Percentiles rank a stretch among this genome's conserved stretches.
These are phyloP conservation scores for Stereocaulon alpinum DNA, from an alignment of 495 filamentous ascomycete genomes.

Conservation along the genomic window DNA sequence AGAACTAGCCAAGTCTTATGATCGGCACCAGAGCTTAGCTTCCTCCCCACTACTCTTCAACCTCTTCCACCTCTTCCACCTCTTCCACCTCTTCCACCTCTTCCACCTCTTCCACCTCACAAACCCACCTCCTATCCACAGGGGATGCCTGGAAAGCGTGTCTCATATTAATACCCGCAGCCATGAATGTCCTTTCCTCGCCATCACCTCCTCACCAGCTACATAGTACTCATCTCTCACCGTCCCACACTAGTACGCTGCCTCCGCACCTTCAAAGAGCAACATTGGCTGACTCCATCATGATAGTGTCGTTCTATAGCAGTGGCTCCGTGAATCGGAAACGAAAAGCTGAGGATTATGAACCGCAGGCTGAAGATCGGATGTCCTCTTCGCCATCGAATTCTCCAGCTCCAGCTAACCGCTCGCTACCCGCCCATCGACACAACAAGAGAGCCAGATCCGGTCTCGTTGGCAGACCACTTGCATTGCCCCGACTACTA, in stretches of 20 bases:
- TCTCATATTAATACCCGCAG: constrained; percentile 6
- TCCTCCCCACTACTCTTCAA: constrained; percentile 9
- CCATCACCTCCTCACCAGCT: constrained; percentile 69
- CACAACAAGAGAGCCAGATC: constrained; percentile 52
- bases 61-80: constrained; percentile 14
- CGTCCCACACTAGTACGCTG: constrained; percentile 57
- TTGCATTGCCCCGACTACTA: constrained; percentile 71
- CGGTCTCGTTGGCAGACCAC: constrained; percentile 66
- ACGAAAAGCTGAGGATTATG: constrained; percentile 81
- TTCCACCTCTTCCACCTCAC: background rate
- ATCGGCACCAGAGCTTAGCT: background rate
- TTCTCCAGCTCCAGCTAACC: constrained; percentile 61
- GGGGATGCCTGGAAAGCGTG: background rate
- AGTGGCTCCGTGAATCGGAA: constrained; percentile 52
- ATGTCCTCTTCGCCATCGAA: constrained; percentile 78
- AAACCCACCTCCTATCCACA: background rate
- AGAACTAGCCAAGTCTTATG: too few relatives aligned
- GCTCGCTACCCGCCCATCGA: constrained; percentile 56
- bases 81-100: constrained; percentile 11
- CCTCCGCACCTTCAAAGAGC: background rate
- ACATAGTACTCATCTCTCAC: constrained; percentile 58
- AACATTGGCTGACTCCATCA: constrained; percentile 26
- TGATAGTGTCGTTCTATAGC: constrained; percentile 43
- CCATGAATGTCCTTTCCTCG: constrained; percentile 54
- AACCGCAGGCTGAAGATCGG: constrained; percentile 55